Base-by-base conservation (phyloP, 1,139 yeast genomes). In the Suhomyces maxii region DNA sequence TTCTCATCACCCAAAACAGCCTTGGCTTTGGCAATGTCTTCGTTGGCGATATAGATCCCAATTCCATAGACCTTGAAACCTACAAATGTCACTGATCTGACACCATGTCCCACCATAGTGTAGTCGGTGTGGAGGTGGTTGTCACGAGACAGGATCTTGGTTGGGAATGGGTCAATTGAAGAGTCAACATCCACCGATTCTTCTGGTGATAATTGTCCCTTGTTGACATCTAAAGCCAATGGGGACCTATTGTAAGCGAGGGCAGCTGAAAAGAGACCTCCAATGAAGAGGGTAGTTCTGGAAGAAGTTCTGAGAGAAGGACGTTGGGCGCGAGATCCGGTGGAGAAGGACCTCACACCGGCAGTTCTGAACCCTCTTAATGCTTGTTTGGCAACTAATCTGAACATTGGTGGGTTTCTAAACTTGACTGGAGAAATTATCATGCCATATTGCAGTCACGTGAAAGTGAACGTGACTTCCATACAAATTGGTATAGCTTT, bases 41-140 rank as follows among this genome's bases (percentile, higher is more conserved):
- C 73, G 6, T 73, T 65, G 6, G 88, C 84, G 40, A 88, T 72
- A 61, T 91, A 91, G 12, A 91, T 68, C 0, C 96, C 98, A 36
- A 88, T 71, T 0, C 89, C 96, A 61, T 91, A 91, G 4, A 93
- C 97, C 57, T 84, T 89, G 69, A 91, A 83, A n/a, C 78, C 73
- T 36, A 90, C 58, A 59, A 91, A 88, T 0, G 97, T 87, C 11
- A 91, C 97, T 0, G 85, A 70, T 57, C 98, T 73, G 3, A 84
- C 82, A 0, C 98, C 98, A 48, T 80, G 77, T 0, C 97, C 98
- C 10, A 93, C 58, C 39, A 90, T 63, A 40, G 75, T 67, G 57
- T 69, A 84, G 35, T 68, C 61, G 8, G 61, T 50, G 14, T 50
- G 50, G 18, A 64, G 49, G 38, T 62, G 59, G 3, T 52, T 43